These are phyloP conservation scores for Pseudocercospora fijiensis DNA, from an alignment of 2,329 filamentous ascomycete species.

Conservation along the genomic window DNA sequence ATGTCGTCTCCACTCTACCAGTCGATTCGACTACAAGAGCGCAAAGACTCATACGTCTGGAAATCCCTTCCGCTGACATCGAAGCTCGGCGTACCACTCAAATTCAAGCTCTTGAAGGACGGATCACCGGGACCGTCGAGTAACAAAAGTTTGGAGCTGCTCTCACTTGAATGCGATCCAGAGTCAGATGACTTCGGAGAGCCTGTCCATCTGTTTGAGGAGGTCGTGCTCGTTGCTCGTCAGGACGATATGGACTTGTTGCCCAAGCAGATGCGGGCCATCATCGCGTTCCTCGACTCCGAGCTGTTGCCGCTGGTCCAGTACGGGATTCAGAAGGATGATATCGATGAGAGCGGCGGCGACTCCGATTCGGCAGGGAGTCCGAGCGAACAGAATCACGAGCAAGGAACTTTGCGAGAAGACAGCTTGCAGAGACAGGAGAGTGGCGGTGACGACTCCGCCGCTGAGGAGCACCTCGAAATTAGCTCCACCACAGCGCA, in stretches of 20 bases:
- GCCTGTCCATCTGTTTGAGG: background rate
- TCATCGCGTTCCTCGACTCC: background rate
- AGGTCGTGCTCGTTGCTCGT: background rate
- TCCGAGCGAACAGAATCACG: background rate
- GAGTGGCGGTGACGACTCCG: background rate
- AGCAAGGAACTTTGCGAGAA: background rate
- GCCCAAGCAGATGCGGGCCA: background rate
- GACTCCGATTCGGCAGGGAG: background rate
- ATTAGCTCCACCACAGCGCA: background rate
- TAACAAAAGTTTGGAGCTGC: background rate
- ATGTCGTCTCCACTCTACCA: background rate
- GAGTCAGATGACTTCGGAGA: background rate
- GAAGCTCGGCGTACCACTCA: background rate
- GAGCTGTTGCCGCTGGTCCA: background rate
- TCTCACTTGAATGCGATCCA: background rate
- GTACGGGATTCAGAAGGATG: background rate
- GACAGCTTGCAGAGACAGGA: background rate
- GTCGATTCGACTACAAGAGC: background rate
- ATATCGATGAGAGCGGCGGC: background rate
- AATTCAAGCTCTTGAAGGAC: background rate
- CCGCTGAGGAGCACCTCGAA: background rate
- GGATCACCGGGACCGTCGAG: background rate
- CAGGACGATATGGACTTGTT: background rate
- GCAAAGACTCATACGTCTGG: background rate
- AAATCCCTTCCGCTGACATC: background rate